Conservation (phyloP, 2,329 filamentous ascomycete genomes). For the Cadophora sp. region DNA sequence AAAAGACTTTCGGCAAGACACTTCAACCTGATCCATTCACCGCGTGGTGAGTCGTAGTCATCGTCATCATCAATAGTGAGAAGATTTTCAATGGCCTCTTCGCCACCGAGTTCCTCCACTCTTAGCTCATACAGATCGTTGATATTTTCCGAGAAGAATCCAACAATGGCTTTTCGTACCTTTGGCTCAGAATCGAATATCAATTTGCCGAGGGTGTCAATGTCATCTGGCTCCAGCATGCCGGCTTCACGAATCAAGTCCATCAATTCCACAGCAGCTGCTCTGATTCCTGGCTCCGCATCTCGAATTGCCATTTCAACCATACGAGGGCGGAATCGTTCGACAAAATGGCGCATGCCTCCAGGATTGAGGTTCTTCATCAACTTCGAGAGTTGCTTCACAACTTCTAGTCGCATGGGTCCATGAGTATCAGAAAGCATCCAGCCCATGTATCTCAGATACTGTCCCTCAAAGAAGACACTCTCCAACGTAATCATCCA, state of each 20-base stretch:
- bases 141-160: constrained; percentile 89
- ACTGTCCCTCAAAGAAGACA: constrained; percentile 87
- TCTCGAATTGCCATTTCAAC: constrained; percentile 94
- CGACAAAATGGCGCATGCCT: constrained; percentile 86
- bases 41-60: constrained; percentile 76
- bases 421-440: constrained; percentile 83
- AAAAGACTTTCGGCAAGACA: constrained; percentile 84
- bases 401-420: constrained; percentile 80
- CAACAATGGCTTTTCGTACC: constrained; percentile 86
- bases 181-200: constrained; percentile 87
- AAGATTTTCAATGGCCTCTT: constrained; percentile 76
- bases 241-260: constrained; percentile 83
- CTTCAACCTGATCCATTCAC: constrained; percentile 91
- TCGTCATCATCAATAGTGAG: constrained; percentile 76
- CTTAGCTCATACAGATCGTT: constrained; percentile 80
- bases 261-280: constrained; percentile 80
- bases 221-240: constrained; percentile 87
- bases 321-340: constrained; percentile 84
- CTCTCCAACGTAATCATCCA: constrained; percentile 90
- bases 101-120: constrained; percentile 83
- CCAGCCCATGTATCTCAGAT: constrained; percentile 95
- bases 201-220: constrained; percentile 85
- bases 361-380: constrained; percentile 81
- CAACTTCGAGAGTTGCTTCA: constrained; percentile 81
- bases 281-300: constrained; percentile 79